Base-by-base conservation (phyloP, 306 rosid genomes). In the Oxytropis ochrocephala region DNA sequence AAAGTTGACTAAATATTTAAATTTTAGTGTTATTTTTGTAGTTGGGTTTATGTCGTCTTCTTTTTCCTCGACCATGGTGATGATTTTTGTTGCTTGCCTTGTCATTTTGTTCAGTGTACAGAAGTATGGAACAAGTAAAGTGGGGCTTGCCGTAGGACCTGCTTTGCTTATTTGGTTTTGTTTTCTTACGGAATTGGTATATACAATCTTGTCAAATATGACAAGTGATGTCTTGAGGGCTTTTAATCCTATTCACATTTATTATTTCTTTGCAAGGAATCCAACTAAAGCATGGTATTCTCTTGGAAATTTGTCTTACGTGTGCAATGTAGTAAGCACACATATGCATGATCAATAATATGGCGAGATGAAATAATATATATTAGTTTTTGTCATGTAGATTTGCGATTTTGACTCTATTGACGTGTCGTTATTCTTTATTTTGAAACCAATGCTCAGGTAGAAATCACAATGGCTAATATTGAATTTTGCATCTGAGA, bases 101-200 rank as follows among this genome's bases (percentile, higher is more conserved):
- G n/a, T n/a, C n/a, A n/a, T n/a, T n/a, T n/a, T n/a, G n/a, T n/a
- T n/a, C n/a, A n/a, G n/a, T n/a, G n/a, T n/a, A n/a, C n/a, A n/a
- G n/a, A n/a, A n/a, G n/a, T n/a, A n/a, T n/a, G n/a, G n/a, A n/a
- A n/a, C n/a, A n/a, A n/a, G 98, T 82, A 92, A 92, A 90, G 87
- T 90, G 81, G 98, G 98, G 79, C 87, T 92, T 64, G 86, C 41
- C 67, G 88, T 92, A 12, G 98, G 98, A 71, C 98, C 98, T 61
- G 98, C 98, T 64, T 83, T 92, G 72, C 83, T 90, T 63, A 33
- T 90, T 76, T 92, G 98, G 98, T 92, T 90, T 79, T 92, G 96
- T 82, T 85, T 82, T 62, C 96, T 92, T 64, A 96, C 86, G 75
- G 81, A 74, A 51, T 82, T 77, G 98, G 98, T 65, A 81, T 90